Conservation (phyloP, 2,329 filamentous ascomycete genomes). For the Trichoderma sp. region DNA sequence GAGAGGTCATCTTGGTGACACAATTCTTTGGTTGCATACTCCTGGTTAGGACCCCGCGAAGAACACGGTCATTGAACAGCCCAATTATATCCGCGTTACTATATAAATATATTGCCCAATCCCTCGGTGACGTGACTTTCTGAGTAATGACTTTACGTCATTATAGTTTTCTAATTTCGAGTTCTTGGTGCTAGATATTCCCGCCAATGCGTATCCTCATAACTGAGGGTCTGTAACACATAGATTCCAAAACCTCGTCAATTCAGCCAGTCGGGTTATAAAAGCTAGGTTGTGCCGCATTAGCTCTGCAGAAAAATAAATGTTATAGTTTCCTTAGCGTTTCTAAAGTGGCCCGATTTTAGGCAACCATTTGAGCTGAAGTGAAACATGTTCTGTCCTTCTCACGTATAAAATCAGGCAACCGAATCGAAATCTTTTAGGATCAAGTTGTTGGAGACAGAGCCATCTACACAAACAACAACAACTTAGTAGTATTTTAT, state of each 20-base stretch:
- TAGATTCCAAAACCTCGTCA: neutral
- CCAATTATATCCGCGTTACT: neutral
- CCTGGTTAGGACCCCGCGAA: neutral
- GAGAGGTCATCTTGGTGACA: neutral
- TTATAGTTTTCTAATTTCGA: neutral
- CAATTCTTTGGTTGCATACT: fast-evolving
- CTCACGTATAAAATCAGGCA: neutral
- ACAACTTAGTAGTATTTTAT: neutral
- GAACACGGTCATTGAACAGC: neutral
- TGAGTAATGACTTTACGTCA: neutral
- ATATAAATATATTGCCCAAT: neutral
- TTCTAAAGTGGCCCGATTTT: neutral
- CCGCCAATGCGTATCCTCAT: neutral
- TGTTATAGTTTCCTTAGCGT: neutral
- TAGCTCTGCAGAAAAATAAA: neutral
- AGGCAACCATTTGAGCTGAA: neutral
- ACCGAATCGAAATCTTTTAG: neutral
- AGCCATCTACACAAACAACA: neutral
- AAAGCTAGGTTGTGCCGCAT: neutral
- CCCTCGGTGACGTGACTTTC: neutral
- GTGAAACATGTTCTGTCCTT: neutral
- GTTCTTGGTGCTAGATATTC: neutral
- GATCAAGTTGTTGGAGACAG: neutral
- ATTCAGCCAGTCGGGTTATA: neutral
- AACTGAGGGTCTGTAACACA: neutral